A percentile compares a stretch with the other conserved stretches of the same genome.
phyloP scores from a whole-genome alignment of 1,284 basidiomycete genomes.

The Apiotrichum mycotoxinovorans region DNA sequence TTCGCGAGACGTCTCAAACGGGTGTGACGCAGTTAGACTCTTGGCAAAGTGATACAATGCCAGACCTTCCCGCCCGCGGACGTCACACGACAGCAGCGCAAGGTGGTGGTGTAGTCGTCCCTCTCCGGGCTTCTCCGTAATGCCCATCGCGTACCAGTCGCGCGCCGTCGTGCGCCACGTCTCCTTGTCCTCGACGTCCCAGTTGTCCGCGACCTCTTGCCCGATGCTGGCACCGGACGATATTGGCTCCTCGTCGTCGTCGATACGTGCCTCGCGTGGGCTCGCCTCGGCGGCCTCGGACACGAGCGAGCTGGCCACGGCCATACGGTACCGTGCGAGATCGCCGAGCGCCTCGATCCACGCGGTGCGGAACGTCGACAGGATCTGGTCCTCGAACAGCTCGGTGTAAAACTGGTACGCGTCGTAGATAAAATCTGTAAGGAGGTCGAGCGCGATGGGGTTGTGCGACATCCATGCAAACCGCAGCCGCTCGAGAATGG shows the following conservation, averaged over 20 bases:
- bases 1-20: conserved; percentile 80
- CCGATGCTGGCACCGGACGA: conserved; percentile 70
- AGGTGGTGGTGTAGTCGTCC: conserved; percentile 92
- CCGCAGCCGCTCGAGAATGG: conserved; percentile 81
- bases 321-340: conserved; percentile 90
- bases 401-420: conserved; percentile 91
- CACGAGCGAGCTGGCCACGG: conserved; percentile 60
- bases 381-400: conserved; percentile 74
- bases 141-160: conserved; percentile 87
- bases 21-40: conserved; percentile 85
- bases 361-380: conserved; percentile 67
- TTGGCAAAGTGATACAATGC: conserved; percentile 93
- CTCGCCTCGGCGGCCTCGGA: conserved; percentile 28
- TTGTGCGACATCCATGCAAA: conserved; percentile 60
- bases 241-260: conserved; percentile 32
- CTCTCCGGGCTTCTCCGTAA: conserved; percentile 82
- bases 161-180: conserved; percentile 84
- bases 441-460: conserved; percentile 58
- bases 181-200: conserved; percentile 89
- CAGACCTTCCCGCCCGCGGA: conserved; percentile 75
- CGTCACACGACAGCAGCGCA: conserved; percentile 79
- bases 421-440: conserved; percentile 89
- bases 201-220: conserved; percentile 73
- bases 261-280: conserved; percentile 11
- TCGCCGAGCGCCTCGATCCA: conserved; percentile 98